Conservation (phyloP, 2,329 filamentous ascomycete genomes). For the Colletotrichum abscissum region DNA sequence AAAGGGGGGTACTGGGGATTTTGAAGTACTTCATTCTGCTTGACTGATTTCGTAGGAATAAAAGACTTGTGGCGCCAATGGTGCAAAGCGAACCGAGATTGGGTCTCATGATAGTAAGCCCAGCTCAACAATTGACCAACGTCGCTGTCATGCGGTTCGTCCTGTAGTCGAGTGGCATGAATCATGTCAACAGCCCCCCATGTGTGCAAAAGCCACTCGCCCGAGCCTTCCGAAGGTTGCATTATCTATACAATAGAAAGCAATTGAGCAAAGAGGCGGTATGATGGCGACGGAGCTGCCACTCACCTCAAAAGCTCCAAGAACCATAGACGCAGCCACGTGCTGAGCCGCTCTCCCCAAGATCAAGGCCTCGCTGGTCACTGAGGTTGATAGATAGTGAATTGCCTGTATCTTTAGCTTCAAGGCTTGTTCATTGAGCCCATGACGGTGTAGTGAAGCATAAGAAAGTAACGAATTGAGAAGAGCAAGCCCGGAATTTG, state of each 20-base stretch:
- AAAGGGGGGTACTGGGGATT: not conserved
- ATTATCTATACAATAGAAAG: not conserved
- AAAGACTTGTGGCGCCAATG: slow-evolving; percentile 6
- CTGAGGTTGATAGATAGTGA: not conserved
- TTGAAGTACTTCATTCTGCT: not conserved
- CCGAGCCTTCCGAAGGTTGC: not conserved
- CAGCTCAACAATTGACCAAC: not conserved
- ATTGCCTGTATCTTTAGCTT: slow-evolving; percentile 10
- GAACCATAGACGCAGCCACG: slow-evolving; percentile 16
- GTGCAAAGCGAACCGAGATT: slow-evolving; percentile 9
- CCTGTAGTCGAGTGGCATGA: not conserved
- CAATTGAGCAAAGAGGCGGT: not conserved
- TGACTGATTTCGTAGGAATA: not conserved
- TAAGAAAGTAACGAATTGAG: not conserved
- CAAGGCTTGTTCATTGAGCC: not conserved
- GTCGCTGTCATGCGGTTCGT: not conserved
- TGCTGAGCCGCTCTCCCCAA: not conserved
- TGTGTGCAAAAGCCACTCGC: slow-evolving; percentile 18
- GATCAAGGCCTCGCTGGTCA: not conserved
- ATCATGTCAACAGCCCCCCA: slow-evolving; percentile 15
- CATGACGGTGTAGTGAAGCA: slow-evolving; percentile 11
- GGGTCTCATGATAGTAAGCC: slow-evolving; percentile 14
- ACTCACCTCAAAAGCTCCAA: slow-evolving; percentile 16
- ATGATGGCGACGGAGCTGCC: accelerated
- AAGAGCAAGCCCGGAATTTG: not conserved